A percentile compares a stretch with the other conserved stretches of the same genome.
Conservation (phyloP, 495 filamentous ascomycete genomes). For the Arthonia radiata region DNA sequence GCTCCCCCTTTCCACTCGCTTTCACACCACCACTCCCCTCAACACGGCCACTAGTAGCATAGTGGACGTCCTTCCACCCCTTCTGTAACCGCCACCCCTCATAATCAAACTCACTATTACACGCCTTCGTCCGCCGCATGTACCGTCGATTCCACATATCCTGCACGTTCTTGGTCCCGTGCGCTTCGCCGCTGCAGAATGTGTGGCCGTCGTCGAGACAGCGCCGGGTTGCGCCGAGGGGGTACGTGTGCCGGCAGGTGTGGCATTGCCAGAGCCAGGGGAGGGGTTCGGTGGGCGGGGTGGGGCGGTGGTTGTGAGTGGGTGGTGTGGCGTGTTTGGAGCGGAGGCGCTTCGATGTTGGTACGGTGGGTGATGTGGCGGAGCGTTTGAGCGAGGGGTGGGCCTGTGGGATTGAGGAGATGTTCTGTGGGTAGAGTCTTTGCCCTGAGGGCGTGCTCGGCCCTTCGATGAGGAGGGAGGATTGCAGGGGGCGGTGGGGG, state of each 20-base stretch:
- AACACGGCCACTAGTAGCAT: too few relatives aligned
- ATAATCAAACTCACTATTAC: conserved; percentile 23
- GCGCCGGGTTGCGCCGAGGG: conserved; percentile 18
- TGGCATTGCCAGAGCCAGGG: conserved; percentile 24
- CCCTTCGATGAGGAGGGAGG: conserved; percentile 13
- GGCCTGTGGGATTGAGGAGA: conserved; percentile 9
- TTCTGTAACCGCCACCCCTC: too few relatives aligned
- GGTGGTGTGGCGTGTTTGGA: neutral
- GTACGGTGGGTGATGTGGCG: conserved; percentile 1
- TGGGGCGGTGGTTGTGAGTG: neutral
- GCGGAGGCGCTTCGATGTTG: neutral
- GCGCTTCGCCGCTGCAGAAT: conserved; percentile 21
- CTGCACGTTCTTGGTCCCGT: conserved; percentile 8
- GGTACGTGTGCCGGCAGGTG: conserved; percentile 17
- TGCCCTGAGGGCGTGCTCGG: conserved; percentile 14
- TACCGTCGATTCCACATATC: conserved; percentile 5
- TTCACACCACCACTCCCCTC: too few relatives aligned
- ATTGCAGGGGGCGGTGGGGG: conserved; percentile 10
- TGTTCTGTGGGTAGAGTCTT: too few relatives aligned
- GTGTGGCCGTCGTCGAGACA: conserved; percentile 23
- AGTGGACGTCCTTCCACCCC: too few relatives aligned
- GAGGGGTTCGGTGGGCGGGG: conserved; percentile 10
- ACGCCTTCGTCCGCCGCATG: conserved; percentile 14
- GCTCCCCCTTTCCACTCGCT: too few relatives aligned
- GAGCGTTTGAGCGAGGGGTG: neutral